Evolutionary conservation across 2,329 filamentous ascomycete genomes (phyloP).

Genomic region (Graphilbum sp.): DNA sequence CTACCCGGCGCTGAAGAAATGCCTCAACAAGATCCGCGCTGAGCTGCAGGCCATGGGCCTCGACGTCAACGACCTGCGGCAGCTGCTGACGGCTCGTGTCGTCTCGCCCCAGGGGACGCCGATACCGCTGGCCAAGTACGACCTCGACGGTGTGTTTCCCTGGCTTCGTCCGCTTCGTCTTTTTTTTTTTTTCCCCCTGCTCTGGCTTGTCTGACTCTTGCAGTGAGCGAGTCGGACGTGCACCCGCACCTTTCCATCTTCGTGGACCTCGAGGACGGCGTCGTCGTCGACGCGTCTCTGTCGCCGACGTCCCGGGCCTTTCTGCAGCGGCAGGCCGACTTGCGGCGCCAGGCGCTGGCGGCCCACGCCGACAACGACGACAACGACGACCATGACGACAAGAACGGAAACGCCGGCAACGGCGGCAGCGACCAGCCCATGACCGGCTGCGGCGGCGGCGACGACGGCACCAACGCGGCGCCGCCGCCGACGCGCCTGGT

Average conservation of each 20-base stretch:
- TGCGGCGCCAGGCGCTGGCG: constrained; percentile 3
- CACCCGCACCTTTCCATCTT: constrained; percentile 55
- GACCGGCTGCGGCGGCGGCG: no score
- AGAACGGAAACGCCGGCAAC: no score
- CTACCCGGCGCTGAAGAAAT: constrained; percentile 76
- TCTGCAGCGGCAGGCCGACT: constrained; percentile 38
- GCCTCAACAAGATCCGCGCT: constrained; percentile 60
- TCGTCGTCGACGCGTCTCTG: constrained; percentile 51
- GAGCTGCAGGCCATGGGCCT: constrained; percentile 59
- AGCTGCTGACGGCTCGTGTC: constrained; percentile 39
- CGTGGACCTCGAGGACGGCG: constrained; percentile 48
- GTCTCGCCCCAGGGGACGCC: constrained; percentile 16
- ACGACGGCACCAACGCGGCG: no score
- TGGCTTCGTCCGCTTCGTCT: no score
- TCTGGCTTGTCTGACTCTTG: no score
- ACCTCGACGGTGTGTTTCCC: constrained; percentile 35
- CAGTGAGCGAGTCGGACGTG: constrained; percentile 20
- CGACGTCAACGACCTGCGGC: constrained; percentile 51
- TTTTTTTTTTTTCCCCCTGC: no score
- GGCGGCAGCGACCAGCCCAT: no score
- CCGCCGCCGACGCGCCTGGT: no score
- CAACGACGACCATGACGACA: no score
- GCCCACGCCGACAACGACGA: not conserved
- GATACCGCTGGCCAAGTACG: constrained; percentile 27
- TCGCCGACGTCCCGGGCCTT: constrained; percentile 48